Percentiles rank a stretch among this genome's conserved stretches.
Evolutionary conservation across 306 rosid genomes (phyloP).

Genomic region (Begonia fuchsioides): DNA sequence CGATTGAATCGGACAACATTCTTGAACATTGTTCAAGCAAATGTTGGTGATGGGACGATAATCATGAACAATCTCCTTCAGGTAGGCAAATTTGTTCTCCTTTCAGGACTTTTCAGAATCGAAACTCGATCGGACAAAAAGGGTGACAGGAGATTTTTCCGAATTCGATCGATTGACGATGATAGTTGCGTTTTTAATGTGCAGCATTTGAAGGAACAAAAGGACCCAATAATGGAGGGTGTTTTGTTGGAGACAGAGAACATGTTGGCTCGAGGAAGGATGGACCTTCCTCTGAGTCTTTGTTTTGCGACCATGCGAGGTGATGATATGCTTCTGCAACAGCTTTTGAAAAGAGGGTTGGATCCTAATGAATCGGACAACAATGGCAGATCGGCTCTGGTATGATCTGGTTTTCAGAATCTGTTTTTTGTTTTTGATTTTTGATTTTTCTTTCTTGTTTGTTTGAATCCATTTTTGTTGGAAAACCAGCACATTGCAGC

Average conservation of each 20-base stretch:
- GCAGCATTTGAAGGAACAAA: constrained; percentile 59
- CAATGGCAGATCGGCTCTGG: constrained; percentile 75
- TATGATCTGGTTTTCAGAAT: constrained; percentile 14
- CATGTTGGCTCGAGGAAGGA: constrained; percentile 72
- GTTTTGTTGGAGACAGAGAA: constrained; percentile 67
- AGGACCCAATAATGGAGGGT: constrained; percentile 77
- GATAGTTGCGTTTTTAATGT: constrained; percentile 11
- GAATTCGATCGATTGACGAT: neutral
- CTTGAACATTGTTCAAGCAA: constrained; percentile 68
- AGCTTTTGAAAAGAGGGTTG: constrained; percentile 53
- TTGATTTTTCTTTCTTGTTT: neutral
- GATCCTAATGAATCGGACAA: constrained; percentile 76
- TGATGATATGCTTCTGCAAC: constrained; percentile 63
- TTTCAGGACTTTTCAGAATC: neutral
- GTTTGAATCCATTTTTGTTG: neutral
- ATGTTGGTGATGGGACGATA: constrained; percentile 78
- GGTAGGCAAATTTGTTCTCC: constrained; percentile 29
- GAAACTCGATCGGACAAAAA: neutral
- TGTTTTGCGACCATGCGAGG: constrained; percentile 75
- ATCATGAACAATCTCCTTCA: constrained; percentile 91
- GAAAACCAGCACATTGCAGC: constrained; percentile 65
- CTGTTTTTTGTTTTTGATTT: neutral
- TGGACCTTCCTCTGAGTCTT: constrained; percentile 80
- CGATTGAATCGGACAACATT: constrained; percentile 65
- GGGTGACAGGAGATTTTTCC: neutral